Conservation (phyloP, 345 rosid genomes). For the Murraya paniculata region DNA sequence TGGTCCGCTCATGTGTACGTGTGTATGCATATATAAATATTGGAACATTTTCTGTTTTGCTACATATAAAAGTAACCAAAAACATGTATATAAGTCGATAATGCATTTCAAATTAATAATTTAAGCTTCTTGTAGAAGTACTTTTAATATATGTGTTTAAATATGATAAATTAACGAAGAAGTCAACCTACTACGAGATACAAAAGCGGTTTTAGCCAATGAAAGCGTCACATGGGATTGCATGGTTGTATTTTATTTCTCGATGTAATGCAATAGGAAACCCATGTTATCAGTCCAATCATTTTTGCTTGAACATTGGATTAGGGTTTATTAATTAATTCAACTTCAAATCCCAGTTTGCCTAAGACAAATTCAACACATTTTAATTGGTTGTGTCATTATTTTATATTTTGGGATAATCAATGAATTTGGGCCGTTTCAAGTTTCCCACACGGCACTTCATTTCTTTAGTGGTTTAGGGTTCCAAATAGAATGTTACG, state of each 20-base stretch:
- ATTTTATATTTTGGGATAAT: background rate
- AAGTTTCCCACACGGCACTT: background rate
- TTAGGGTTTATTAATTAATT: background rate
- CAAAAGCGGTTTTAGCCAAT: background rate
- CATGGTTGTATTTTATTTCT: background rate
- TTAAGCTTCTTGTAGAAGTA: background rate
- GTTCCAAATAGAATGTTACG: constrained; percentile 7
- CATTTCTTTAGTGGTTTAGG: background rate
- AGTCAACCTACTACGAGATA: background rate
- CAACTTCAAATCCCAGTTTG: background rate
- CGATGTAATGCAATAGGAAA: background rate
- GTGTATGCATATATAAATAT: background rate
- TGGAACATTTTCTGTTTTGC: background rate
- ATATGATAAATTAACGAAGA: background rate
- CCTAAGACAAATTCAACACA: background rate
- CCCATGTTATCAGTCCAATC: background rate
- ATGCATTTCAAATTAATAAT: background rate
- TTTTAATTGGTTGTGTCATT: background rate
- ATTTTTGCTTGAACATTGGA: background rate
- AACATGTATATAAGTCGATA: background rate
- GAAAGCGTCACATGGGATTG: background rate
- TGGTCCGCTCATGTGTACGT: too few species aligned
- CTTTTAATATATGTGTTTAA: background rate
- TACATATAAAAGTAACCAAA: background rate
- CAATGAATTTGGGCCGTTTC: background rate